Percentiles rank a stretch among this genome's conserved stretches.
Conservation (phyloP, 768 basidiomycete species). For the Psilocybe azurescens region DNA sequence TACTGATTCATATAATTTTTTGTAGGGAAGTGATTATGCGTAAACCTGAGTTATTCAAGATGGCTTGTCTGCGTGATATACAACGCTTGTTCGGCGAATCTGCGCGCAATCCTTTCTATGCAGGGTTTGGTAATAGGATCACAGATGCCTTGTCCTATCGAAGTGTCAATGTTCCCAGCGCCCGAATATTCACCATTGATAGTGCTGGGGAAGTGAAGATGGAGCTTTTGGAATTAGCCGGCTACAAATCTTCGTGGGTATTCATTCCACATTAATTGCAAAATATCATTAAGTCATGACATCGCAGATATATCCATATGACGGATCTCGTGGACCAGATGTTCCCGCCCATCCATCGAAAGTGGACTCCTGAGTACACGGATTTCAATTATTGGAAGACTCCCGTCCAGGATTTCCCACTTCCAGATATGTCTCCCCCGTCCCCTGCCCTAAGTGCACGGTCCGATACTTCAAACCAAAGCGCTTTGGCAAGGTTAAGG, state of each 20-base stretch:
- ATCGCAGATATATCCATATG: conserved; percentile 88
- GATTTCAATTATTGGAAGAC: conserved; percentile 97
- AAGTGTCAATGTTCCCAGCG: conserved; percentile 92
- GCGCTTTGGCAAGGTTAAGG: conserved; percentile 73
- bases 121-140: conserved; percentile 97
- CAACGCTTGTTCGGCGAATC: conserved; percentile 85
- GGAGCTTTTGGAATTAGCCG: conserved; percentile 94
- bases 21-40: conserved; percentile 96
- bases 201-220: conserved; percentile 95
- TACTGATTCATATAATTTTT: not conserved
- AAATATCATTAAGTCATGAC: not conserved
- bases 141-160: conserved; percentile 99
- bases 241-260: conserved; percentile 93
- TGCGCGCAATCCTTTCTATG: conserved; percentile 84
- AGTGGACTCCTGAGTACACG: conserved; percentile 89
- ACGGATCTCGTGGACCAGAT: conserved; percentile 99
- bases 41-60: conserved; percentile 99
- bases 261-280: not conserved
- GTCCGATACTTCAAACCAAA: conserved; percentile 83
- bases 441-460: conserved; percentile 95
- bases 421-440: conserved; percentile 84
- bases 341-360: conserved; percentile 95
- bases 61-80: conserved; percentile 97
- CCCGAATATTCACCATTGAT: conserved; percentile 97
- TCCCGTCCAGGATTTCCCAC: conserved; percentile 75